A percentile compares a stretch with the other conserved stretches of the same genome.
These are phyloP conservation scores for Beta lomatogona DNA, from an alignment of 179 eudicot genomes.

Conservation along the genomic window DNA sequence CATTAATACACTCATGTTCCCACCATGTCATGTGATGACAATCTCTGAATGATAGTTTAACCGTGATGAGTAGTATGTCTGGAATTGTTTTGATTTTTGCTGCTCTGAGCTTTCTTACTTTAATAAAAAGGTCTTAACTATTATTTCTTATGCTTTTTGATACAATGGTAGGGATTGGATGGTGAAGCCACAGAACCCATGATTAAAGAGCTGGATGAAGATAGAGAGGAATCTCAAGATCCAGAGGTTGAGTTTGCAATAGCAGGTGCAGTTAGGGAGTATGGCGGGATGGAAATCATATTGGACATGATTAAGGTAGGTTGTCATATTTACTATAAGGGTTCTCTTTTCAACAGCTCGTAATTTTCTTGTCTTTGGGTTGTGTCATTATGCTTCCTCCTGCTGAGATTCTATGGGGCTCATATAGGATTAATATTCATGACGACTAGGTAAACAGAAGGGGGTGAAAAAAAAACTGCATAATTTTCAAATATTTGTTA, in stretches of 20 bases:
- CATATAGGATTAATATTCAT: background rate
- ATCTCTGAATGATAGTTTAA: background rate
- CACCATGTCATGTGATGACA: background rate
- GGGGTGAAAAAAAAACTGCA: background rate
- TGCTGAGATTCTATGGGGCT: no score
- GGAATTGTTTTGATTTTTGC: background rate
- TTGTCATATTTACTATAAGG: background rate
- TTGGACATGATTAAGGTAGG: constrained; percentile 87
- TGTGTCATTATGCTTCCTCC: background rate
- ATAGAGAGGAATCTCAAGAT: constrained; percentile 98
- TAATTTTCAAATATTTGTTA: background rate
- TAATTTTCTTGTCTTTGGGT: background rate
- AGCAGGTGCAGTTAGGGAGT: constrained; percentile 93
- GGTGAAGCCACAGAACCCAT: constrained; percentile 99
- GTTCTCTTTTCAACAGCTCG: background rate
- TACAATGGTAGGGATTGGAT: constrained; percentile 80
- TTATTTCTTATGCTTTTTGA: constrained; percentile 2
- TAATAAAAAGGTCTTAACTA: background rate
- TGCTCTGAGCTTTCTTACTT: background rate
- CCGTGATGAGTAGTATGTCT: background rate
- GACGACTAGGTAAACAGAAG: background rate
- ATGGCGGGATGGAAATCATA: constrained; percentile 91
- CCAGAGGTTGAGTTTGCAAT: constrained; percentile 98
- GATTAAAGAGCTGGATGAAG: constrained; percentile 99
- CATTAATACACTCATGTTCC: background rate